Percentiles rank a stretch among this genome's conserved stretches.
phyloP scores from a whole-genome alignment of 805 yeast genomes.

The Nematodospora valgi region DNA sequence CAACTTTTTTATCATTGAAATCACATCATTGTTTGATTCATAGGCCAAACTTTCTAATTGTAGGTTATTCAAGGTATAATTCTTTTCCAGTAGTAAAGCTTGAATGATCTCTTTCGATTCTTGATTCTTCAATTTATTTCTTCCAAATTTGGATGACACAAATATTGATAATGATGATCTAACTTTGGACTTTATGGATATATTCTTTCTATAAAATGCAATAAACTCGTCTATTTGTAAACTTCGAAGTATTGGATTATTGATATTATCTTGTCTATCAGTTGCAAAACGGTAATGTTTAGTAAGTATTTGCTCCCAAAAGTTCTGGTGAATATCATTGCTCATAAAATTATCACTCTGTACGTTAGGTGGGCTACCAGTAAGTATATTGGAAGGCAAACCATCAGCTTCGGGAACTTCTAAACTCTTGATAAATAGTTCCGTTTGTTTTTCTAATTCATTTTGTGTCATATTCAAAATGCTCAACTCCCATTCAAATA shows the following conservation, averaged over 20 bases:
- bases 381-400: slow-evolving; percentile 18
- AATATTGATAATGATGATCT: slow-evolving; percentile 12
- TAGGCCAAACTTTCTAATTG: slow-evolving; percentile 4
- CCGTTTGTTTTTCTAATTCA: slow-evolving; percentile 30
- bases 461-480: slow-evolving; percentile 25
- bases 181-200: slow-evolving; percentile 14
- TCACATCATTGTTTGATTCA: slow-evolving; percentile 1
- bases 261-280: slow-evolving; percentile 31
- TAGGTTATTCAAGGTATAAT: slow-evolving; percentile 1
- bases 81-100: background rate
- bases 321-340: slow-evolving; percentile 37
- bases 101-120: slow-evolving; percentile 2
- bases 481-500: slow-evolving; percentile 38
- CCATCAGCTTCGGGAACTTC: slow-evolving; percentile 5
- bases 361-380: slow-evolving; percentile 21
- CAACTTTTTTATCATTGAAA: background rate
- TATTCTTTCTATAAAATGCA: slow-evolving; percentile 7
- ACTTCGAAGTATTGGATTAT: slow-evolving; percentile 22
- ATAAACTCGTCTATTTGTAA: slow-evolving; percentile 24
- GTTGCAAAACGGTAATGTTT: slow-evolving; percentile 40
- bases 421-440: slow-evolving; percentile 31
- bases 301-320: slow-evolving; percentile 49
- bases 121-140: slow-evolving; percentile 1
- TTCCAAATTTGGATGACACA: slow-evolving; percentile 5
- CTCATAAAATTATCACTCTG: slow-evolving; percentile 23